Evolutionary conservation across 2,329 filamentous ascomycete genomes (phyloP), one percentile per base, ranked within the genome.

Genomic region (Epichloe festucae): DNA sequence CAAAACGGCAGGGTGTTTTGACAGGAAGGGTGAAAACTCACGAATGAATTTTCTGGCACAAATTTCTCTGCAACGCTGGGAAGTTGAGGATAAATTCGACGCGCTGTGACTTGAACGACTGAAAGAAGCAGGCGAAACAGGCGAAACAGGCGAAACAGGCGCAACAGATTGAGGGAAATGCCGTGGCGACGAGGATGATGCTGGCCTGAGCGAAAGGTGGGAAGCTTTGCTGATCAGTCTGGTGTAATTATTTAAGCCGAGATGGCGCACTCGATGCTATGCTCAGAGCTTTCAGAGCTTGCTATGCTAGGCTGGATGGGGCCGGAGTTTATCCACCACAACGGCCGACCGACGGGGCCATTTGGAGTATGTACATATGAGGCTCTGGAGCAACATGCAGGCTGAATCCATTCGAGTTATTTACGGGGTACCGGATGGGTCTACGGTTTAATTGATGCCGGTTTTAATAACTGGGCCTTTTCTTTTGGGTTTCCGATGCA

Each of bases 291-390:
- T 17, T 17, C 43, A 17, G 46, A 48, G 36, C 36, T 19, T 49
- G 31, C 27, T 34, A 21, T 35, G 14, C 10, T 10, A 10, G 39
- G 19, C 12, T 39, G 21, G 23, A n/a, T 14, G 39, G 49, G 31
- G 41, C 52, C 52, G 52, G 49, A 46, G 52, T 54, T 54, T 54
- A 54, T 51, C 52, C 52, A 48, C 46, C 23, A 46, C 12, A 14
- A 21, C 14, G 40, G 39, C 36, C 11, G 17, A 34, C 7, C 14
- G 10, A 19, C 23, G 31, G 31, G 31, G 31, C 10, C 31, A 10
- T 10, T 31, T 10, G 27, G 27, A 19, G 11, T 23, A 27, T 19
- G 41, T 17, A 17, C 17, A 17, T 17, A 17, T 17, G 41, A 42
- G 40, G 17, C 17, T 42, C 40, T 42, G 40, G 40, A 8, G 40